Evolutionary conservation across 768 basidiomycete genomes (phyloP), one percentile per base, ranked within the genome.

Genomic region (Boletus tomentosulus): DNA sequence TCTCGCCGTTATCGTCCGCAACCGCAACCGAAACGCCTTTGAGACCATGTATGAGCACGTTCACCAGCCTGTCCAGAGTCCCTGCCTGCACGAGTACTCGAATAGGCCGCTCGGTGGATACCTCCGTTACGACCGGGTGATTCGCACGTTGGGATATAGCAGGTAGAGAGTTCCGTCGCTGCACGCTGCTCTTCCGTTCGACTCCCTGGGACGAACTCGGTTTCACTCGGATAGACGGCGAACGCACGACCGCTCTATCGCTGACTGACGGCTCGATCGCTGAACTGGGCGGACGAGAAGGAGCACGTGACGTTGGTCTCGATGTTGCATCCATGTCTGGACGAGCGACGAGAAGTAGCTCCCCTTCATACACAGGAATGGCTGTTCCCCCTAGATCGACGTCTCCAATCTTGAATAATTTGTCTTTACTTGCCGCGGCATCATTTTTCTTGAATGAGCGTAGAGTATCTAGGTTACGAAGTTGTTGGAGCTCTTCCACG

Each of bases 1-100:
- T 89, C 67, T 92, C 89, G 0, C 91, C 91, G 60, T 90, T 92
- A 63, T 92, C 90, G 58, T 93, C 90, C 0, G 91, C 83, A 4
- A 90, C 86, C 0, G 87, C 85, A 0, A 91, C 88, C 0, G 86
- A 85, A 4, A 92, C 82, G 31, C 84, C 84, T 46, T 82, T 82
- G 19, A 92, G 72, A 4, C 91, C 91, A 62, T 88, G 85, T 0
- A 89, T 83, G 15, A 93, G 77, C 10, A 91, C 78, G 39, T 84
- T 82, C 10, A 92, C 86, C 2, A 93, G 74, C 27, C 80, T 76
- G 55, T 86, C 86, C 15, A 92, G 72, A 1, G 89, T 88, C 9
- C 89, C 91, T 3, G 89, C 87, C 59, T 87, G 81, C 6, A 93
- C 86, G 12, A 88, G 70, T 0, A 90, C 89, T 12, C 89, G 82